A percentile compares a stretch with the other conserved stretches of the same genome.
Conservation (phyloP, 1,139 yeast genomes). For the Magnusiomyces suaveolens region DNA sequence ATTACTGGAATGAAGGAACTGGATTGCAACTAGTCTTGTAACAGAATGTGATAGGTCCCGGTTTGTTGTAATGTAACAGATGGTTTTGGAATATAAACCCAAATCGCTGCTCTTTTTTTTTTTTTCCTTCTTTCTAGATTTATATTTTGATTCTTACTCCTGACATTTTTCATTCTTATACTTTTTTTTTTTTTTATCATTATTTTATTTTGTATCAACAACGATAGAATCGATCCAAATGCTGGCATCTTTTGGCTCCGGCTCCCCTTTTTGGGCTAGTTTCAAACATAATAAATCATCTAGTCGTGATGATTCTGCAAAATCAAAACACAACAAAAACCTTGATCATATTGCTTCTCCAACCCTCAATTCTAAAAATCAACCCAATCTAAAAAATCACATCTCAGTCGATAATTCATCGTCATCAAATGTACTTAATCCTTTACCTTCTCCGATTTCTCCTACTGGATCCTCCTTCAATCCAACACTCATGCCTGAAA, state of each 20-base stretch:
- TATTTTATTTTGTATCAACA: background rate
- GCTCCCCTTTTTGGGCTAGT: constrained; percentile 2
- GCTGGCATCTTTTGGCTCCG: constrained; percentile 1
- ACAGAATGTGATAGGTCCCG: constrained; percentile 1
- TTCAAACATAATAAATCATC: background rate
- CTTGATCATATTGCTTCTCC: background rate
- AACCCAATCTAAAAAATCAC: background rate
- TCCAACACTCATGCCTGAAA: background rate
- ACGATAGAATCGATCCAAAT: background rate
- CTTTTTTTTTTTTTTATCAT: background rate
- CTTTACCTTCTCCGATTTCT: background rate
- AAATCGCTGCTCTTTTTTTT: background rate
- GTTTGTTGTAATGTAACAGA: background rate
- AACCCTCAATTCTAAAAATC: background rate
- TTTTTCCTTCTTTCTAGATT: background rate
- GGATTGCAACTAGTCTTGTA: background rate
- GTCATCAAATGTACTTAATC: background rate
- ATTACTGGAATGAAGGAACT: background rate
- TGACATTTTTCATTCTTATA: background rate
- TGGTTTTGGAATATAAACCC: background rate
- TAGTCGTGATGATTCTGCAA: background rate
- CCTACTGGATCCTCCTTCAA: background rate
- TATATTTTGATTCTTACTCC: background rate
- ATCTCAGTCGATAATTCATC: background rate
- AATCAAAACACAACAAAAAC: background rate